Conservation (phyloP, 106 monocot genomes). For the Cymbidium sinense region DNA sequence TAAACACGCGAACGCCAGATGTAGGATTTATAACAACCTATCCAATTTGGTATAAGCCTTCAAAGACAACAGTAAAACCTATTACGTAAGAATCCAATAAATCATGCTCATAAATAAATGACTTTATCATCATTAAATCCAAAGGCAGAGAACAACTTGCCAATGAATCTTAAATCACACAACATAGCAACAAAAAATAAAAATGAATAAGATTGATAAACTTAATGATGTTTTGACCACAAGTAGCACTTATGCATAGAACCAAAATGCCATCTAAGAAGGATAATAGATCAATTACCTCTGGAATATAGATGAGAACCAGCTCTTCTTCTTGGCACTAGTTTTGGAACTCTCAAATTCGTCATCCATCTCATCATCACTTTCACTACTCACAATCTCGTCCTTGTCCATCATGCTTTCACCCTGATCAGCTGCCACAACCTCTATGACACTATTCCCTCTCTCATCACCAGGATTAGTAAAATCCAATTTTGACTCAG, state of each 20-base stretch:
- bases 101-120: not conserved
- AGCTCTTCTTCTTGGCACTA: conserved; percentile 69
- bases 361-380: conserved; percentile 74
- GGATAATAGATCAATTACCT: conserved; percentile 36
- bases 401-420: conserved; percentile 99
- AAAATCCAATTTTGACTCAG: conserved; percentile 74
- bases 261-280: not conserved
- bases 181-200: not conserved
- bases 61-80: not conserved
- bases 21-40: not conserved
- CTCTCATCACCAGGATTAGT: conserved; percentile 67
- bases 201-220: not conserved
- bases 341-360: conserved; percentile 36
- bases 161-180: not conserved
- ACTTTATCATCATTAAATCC: not conserved
- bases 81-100: not conserved
- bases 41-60: not conserved
- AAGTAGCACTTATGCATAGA: too few species aligned
- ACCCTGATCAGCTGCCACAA: conserved; percentile 54
- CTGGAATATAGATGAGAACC: conserved; percentile 87
- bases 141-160: not conserved
- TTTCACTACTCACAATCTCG: conserved; percentile 71
- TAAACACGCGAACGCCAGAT: not conserved
- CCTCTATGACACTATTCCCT: conserved; percentile 57
- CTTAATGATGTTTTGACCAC: not conserved